Evolutionary conservation across 192 early-diverging fungal genomes (phyloP), one percentile per base, ranked within the genome.

Genomic region (Coemansia sp.): DNA sequence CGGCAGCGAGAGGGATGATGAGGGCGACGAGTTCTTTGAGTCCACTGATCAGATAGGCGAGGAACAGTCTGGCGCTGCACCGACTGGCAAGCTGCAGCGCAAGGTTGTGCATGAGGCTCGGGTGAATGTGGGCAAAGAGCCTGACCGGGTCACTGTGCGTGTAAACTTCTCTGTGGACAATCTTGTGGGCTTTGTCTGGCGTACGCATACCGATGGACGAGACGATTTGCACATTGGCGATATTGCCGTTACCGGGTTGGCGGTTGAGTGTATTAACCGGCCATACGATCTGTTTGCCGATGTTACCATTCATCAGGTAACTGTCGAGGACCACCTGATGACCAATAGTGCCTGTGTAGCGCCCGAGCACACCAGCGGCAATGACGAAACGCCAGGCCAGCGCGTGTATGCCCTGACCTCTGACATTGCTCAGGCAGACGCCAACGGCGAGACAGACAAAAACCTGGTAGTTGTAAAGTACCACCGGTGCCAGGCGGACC

Each of bases 391-490:
- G 25, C 24, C 5, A 8, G 24, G 43, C 45, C 66, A 62, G 54
- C 76, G 59, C 15, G 74, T 82, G 0, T 82, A 73, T 41, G 74
- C 74, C 2, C 48, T 82, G 57, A 82, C 79, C 2, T 82, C 79
- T 2, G 79, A 82, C 35, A 76, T 82, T 60, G 79, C 73, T 2
- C 73, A 76, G 67, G 79, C 80, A 1, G 80, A 78, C 24, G 68
- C 68, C 10, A 73, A 69, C 24, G 82, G 63, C 21, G 85, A 84
- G 45, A 68, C 72, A 1, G 65, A 65, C 53, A 86, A 85, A 57
- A 83, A 90, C 57, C 73, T 96, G 27, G 84, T 95, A 2, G 82
- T 68, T 7, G 85, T 97, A 7, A 76, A 84, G 38, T 95, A 95
- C 62, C 70, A 82, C 25, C 85, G 89, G 17, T 84, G 91, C 57